A percentile compares a stretch with the other conserved stretches of the same genome.
These are phyloP conservation scores for Talaromyces sp. DNA, from an alignment of 2,329 filamentous ascomycete species.

Conservation along the genomic window DNA sequence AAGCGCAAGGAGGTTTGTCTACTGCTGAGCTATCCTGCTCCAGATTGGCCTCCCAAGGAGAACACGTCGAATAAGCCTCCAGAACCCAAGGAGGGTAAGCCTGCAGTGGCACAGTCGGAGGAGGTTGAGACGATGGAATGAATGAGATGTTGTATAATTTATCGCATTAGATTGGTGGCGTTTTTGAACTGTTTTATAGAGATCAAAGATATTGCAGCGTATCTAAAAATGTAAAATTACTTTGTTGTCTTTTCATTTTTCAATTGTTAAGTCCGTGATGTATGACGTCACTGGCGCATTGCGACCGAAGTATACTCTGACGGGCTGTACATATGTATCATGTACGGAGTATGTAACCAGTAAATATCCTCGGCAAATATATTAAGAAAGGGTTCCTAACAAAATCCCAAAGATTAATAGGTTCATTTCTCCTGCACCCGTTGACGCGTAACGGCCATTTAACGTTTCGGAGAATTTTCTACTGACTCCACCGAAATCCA, in stretches of 20 bases:
- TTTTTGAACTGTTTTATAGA: not conserved
- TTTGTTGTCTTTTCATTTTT: not conserved
- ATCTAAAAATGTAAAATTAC: not conserved
- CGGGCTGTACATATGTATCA: no score
- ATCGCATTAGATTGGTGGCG: not conserved
- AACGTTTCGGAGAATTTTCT: not conserved
- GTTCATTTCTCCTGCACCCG: not conserved
- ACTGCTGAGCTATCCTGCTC: conserved; percentile 32
- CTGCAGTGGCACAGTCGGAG: not conserved
- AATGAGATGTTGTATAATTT: not conserved
- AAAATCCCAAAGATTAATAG: not conserved
- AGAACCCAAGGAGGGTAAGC: not conserved
- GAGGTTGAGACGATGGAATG: not conserved
- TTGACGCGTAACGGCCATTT: not conserved
- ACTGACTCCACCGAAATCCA: not conserved
- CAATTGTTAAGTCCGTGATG: not conserved
- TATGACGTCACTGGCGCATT: not conserved
- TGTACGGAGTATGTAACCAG: not conserved
- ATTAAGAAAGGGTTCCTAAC: not conserved
- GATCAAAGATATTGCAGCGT: not conserved
- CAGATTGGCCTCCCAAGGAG: conserved; percentile 20
- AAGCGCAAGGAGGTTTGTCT: conserved; percentile 29
- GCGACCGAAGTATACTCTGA: not conserved
- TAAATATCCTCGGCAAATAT: not conserved
- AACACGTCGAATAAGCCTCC: conserved; percentile 8